Evolutionary conservation across 192 early-diverging fungal species (phyloP).

Genomic region (Backusella australiensis): DNA sequence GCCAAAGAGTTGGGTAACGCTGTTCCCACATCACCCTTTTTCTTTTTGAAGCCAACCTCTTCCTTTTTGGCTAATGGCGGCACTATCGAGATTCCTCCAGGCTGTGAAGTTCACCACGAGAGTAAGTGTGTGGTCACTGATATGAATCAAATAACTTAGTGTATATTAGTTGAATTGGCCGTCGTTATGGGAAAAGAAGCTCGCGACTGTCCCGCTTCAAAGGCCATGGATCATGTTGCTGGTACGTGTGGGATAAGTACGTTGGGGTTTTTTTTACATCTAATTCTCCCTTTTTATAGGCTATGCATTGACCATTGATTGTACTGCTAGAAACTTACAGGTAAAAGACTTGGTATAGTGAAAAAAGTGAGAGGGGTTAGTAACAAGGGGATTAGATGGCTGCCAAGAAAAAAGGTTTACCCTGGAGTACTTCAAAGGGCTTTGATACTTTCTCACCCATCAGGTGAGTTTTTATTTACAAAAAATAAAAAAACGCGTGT

Average conservation of each 20-base stretch:
- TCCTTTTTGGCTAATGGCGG: slow-evolving; percentile 69
- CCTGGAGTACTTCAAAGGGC: slow-evolving; percentile 93
- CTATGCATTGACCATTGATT: slow-evolving; percentile 87
- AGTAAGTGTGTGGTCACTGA: slow-evolving; percentile 25
- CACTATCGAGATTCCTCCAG: slow-evolving; percentile 77
- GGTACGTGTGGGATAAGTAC: slow-evolving; percentile 23
- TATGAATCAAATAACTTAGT: neutral
- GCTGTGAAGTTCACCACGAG: slow-evolving; percentile 84
- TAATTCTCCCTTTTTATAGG: slow-evolving; percentile 30
- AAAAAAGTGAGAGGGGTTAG: too few relatives aligned
- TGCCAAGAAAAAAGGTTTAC: slow-evolving; percentile 80
- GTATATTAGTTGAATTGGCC: slow-evolving; percentile 76
- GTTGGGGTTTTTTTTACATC: neutral
- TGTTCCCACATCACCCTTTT: slow-evolving; percentile 85
- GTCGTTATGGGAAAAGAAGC: slow-evolving; percentile 84
- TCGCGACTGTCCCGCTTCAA: slow-evolving; percentile 62
- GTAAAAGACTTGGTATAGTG: slow-evolving; percentile 22
- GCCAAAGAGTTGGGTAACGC: slow-evolving; percentile 92
- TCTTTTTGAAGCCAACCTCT: slow-evolving; percentile 93
- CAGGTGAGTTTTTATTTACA: slow-evolving; percentile 41
- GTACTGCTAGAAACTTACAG: slow-evolving; percentile 89
- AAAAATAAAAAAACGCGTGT: neutral
- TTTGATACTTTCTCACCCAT: slow-evolving; percentile 96
- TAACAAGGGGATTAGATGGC: slow-evolving; percentile 16
- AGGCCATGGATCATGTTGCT: slow-evolving; percentile 65